Conservation (phyloP, 1,139 yeast species). For the Yamadazyma triangularis region DNA sequence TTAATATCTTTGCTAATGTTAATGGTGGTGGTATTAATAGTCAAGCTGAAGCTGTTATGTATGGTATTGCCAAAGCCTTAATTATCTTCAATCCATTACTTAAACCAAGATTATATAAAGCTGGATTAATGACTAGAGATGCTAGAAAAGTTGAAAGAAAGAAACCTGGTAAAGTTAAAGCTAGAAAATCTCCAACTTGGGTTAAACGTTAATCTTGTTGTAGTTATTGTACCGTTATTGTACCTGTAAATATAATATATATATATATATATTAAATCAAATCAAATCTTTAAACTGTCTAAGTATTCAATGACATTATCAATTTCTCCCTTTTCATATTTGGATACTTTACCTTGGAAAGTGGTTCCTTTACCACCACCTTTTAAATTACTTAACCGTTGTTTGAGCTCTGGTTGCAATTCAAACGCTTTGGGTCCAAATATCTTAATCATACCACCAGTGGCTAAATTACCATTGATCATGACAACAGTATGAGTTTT, state of each 20-base stretch:
- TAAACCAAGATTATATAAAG: conserved; percentile 68
- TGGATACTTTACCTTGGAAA: conserved; percentile 74
- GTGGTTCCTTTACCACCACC: conserved; percentile 81
- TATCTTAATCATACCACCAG: conserved; percentile 61
- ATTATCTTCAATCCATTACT: conserved; percentile 80
- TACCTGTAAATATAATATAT: no score
- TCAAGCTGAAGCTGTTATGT: conserved; percentile 83
- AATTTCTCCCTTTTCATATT: conserved; percentile 58
- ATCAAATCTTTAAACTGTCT: conserved; percentile 12
- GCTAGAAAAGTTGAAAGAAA: conserved; percentile 90
- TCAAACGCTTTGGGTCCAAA: conserved; percentile 50
- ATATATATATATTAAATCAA: no score
- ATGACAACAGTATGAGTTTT: conserved; percentile 51
- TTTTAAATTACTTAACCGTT: conserved; percentile 48
- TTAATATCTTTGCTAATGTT: conserved; percentile 78
- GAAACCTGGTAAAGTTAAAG: conserved; percentile 97
- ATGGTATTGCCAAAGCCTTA: conserved; percentile 78
- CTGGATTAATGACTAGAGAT: conserved; percentile 86
- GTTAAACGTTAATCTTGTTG: conserved; percentile 73
- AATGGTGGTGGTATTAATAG: conserved; percentile 92
- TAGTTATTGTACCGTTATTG: no score
- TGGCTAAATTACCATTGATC: conserved; percentile 50
- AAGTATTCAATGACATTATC: conserved; percentile 44
- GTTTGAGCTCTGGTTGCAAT: conserved; percentile 45
- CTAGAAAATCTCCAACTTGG: conserved; percentile 98